Conservation (phyloP, 495 filamentous ascomycete species). For the Xylaria bambusicola region DNA sequence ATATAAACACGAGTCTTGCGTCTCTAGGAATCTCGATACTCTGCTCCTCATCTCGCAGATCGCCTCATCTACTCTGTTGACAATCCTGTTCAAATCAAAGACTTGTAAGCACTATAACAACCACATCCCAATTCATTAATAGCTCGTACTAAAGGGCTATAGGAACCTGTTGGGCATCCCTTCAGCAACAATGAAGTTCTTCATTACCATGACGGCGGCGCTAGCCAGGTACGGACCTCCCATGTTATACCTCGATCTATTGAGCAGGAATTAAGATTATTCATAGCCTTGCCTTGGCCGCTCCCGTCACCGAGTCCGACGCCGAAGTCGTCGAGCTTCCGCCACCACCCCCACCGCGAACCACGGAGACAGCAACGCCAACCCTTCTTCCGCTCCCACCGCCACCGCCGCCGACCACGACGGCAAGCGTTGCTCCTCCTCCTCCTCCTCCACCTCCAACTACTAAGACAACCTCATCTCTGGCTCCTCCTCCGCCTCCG, state of each 20-base stretch:
- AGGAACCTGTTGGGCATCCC: not conserved
- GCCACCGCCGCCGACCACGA: too few relatives aligned
- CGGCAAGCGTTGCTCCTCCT: not conserved
- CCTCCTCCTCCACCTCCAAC: constrained; percentile 3
- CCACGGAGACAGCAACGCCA: too few relatives aligned
- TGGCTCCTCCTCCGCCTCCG: not conserved
- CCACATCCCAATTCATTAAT: too few relatives aligned
- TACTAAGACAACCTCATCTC: not conserved
- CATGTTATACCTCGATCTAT: not conserved
- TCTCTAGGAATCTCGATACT: not conserved
- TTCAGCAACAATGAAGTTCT: constrained; percentile 24
- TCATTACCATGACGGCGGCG: constrained; percentile 18
- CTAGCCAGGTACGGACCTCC: constrained; percentile 25
- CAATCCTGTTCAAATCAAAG: not conserved
- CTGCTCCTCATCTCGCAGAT: not conserved
- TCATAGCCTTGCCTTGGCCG: not conserved
- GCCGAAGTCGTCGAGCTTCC: too few relatives aligned
- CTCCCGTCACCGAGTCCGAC: not conserved
- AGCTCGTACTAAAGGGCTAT: too few relatives aligned
- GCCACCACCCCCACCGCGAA: too few relatives aligned
- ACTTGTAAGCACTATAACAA: constrained; percentile 7
- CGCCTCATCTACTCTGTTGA: constrained; percentile 4
- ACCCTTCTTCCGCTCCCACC: too few relatives aligned
- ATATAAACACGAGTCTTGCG: not conserved
- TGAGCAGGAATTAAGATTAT: not conserved